Base-by-base conservation (phyloP, 331 rosid genomes). In the Acacia pycnantha region DNA sequence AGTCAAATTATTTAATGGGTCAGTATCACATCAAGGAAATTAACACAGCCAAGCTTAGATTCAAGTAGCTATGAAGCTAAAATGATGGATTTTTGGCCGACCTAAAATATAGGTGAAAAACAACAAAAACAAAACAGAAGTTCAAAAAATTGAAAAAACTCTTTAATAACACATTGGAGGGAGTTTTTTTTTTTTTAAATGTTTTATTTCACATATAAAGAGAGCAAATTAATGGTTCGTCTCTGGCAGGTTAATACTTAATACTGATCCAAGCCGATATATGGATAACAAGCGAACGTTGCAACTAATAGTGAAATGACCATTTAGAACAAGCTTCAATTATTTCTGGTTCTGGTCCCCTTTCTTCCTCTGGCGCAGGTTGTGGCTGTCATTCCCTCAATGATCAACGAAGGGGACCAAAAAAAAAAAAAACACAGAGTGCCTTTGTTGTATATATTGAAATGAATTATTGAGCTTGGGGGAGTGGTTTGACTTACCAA, bases 401-500 rank as follows among this genome's bases (percentile, higher is more conserved):
- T 18, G 66, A 13, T 24, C 61, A 26, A 2, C 19, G 18, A 21
- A 65, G n/a, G 74, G 53, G 62, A 37, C 41, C 41, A 6, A 37
- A 6, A 37, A 37, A 37, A 37, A 6, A 37, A 26, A 61, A 27
- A 18, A n/a, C n/a, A n/a, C n/a, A n/a, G 11, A 16, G 11, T 18
- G 51, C 56, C 68, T 12, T 70, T 71, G 12, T 70, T 56, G 18
- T 46, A 1, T 24, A 5, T n/a, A 33, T 31, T 7, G 51, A 2
- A 11, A 59, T 24, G 33, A 59, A 24, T 59, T 24, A 22, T 24
- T 59, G 66, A 59, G 66, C 33, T 58, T 37, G 41, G 9, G 15
- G 70, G 9, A 48, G 11, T 33, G 69, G 14, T 77, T 77, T 77
- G 82, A 81, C 82, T 77, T 77, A 62, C 15, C 46, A 40, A 35